These are phyloP conservation scores for Curvularia hawaiiensis DNA, from an alignment of 2,329 filamentous ascomycete species.

Conservation along the genomic window DNA sequence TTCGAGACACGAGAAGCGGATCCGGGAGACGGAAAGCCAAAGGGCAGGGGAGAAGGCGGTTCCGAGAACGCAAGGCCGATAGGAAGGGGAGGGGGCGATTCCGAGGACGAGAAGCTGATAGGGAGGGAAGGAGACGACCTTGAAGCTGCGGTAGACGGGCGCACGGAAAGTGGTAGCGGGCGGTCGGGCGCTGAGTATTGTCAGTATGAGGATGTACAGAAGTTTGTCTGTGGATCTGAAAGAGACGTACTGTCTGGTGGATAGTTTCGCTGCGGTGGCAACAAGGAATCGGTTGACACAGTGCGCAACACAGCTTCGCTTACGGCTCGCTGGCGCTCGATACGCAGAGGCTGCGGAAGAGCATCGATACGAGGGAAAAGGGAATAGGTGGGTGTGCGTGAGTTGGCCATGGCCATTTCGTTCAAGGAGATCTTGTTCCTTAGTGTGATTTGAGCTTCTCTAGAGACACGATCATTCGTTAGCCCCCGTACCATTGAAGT, in stretches of 20 bases:
- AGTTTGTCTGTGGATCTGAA: neutral
- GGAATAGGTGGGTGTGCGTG: neutral
- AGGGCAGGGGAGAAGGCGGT: slow-evolving; percentile 1
- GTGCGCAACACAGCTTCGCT: slow-evolving; percentile 1
- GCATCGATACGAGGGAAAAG: neutral
- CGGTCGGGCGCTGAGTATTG: slow-evolving; percentile 31
- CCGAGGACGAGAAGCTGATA: neutral
- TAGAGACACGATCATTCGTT: slow-evolving; percentile 1
- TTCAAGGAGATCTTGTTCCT: neutral
- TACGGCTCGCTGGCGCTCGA: slow-evolving; percentile 1
- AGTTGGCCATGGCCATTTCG: neutral
- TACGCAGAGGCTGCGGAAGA: slow-evolving; percentile 1
- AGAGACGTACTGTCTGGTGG: slow-evolving; percentile 20
- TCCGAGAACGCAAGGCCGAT: slow-evolving; percentile 6
- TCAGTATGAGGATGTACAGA: neutral
- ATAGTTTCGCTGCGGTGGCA: slow-evolving; percentile 3
- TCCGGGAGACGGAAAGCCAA: slow-evolving; percentile 3
- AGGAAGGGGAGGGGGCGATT: too few relatives aligned
- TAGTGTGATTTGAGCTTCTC: neutral
- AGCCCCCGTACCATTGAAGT: neutral
- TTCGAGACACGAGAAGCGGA: neutral
- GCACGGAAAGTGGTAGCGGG: slow-evolving; percentile 31
- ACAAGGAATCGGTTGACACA: neutral
- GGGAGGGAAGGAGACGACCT: slow-evolving; percentile 6
- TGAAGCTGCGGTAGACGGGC: slow-evolving; percentile 14